phyloP scores from a whole-genome alignment of 305 asterid species.

The Solanum chacoense region DNA sequence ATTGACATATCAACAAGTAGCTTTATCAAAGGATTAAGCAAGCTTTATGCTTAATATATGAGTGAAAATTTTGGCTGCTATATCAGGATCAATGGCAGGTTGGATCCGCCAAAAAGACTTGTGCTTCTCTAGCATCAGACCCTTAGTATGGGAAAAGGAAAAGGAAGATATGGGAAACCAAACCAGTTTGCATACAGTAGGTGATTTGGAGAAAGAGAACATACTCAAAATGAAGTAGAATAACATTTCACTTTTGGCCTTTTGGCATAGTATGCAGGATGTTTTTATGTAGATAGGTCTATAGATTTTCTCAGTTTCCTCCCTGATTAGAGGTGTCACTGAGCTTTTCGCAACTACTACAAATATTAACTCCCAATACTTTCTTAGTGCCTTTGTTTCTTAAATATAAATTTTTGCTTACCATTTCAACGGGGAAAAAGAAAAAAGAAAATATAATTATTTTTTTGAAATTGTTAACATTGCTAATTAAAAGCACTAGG shows the following conservation, averaged over 20 bases:
- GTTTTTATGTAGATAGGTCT: neutral
- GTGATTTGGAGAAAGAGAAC: neutral
- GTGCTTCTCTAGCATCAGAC: neutral
- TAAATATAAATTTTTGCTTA: neutral
- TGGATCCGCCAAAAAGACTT: neutral
- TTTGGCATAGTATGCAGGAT: neutral
- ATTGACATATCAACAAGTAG: neutral
- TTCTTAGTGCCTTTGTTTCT: neutral
- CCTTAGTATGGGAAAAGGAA: neutral
- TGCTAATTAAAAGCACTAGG: neutral
- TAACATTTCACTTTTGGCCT: neutral
- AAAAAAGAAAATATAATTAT: neutral
- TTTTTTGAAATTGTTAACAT: no score
- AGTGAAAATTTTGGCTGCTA: neutral
- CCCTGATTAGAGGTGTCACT: neutral
- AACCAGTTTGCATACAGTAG: neutral
- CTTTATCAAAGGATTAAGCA: neutral
- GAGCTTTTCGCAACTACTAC: neutral
- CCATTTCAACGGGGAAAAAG: neutral
- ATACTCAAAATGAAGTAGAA: neutral
- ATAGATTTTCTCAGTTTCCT: neutral
- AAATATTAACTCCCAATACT: neutral
- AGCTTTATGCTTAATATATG: neutral
- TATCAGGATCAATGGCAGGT: neutral
- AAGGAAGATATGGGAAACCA: neutral